Evolutionary conservation across 331 rosid genomes (phyloP).

Genomic region (Erythrophleum ivorense): DNA sequence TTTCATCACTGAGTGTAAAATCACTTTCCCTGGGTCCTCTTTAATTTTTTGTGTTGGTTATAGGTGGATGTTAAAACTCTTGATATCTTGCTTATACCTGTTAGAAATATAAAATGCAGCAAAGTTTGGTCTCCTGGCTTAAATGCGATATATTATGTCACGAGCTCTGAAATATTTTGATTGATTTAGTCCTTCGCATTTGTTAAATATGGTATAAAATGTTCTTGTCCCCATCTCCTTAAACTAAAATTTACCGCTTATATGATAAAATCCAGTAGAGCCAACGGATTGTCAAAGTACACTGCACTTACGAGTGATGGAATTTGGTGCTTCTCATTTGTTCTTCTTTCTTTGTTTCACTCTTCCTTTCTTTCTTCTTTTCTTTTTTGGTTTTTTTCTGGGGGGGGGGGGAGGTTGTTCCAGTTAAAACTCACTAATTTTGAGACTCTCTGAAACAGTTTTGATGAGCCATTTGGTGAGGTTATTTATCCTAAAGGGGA

Average conservation of each 20-base stretch:
- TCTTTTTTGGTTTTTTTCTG: neutral
- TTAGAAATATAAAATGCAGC: neutral
- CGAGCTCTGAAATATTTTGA: neutral
- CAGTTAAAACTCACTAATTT: constrained; percentile 5
- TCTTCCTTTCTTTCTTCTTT: neutral
- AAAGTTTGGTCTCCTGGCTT: neutral
- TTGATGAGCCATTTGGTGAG: constrained; percentile 64
- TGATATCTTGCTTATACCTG: neutral
- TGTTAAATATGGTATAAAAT: neutral
- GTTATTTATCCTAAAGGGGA: constrained; percentile 84
- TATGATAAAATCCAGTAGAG: neutral
- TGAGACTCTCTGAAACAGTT: constrained; percentile 50
- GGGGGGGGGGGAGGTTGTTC: neutral
- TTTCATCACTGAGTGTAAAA: neutral
- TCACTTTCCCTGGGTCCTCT: neutral
- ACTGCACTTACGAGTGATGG: neutral
- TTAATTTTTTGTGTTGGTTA: neutral
- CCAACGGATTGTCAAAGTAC: neutral
- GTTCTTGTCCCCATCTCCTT: neutral
- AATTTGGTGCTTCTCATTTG: neutral
- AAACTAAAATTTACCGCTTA: neutral
- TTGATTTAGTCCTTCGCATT: too few relatives aligned
- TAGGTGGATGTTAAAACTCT: neutral
- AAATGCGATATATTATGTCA: neutral
- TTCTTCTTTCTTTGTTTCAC: too few relatives aligned